Evolutionary conservation across 1,284 basidiomycete genomes (phyloP).

Genomic region (Paramarasmius palmivorus): DNA sequence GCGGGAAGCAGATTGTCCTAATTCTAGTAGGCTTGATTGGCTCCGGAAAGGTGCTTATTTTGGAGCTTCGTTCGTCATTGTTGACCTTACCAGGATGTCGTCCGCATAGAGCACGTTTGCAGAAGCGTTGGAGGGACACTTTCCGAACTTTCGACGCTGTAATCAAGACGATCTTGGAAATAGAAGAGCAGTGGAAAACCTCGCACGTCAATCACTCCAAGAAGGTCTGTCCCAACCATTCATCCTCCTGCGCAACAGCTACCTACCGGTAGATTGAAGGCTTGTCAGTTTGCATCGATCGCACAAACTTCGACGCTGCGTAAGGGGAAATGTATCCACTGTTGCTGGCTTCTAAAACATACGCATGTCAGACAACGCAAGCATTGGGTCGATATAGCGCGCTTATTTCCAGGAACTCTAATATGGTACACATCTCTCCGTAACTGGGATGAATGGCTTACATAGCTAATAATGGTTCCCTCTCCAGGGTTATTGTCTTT

Average conservation of each 20-base stretch:
- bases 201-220: slow-evolving; percentile 48
- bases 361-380: slow-evolving; percentile 53
- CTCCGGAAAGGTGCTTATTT: slow-evolving; percentile 59
- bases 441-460: too few species aligned
- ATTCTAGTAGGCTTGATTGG: slow-evolving; percentile 70
- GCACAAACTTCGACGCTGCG: slow-evolving; percentile 69
- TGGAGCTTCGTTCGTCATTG: not conserved
- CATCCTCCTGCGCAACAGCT: not conserved
- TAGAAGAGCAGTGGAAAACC: slow-evolving; percentile 56
- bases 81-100: not conserved
- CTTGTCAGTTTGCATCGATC: slow-evolving; percentile 69
- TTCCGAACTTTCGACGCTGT: slow-evolving; percentile 62
- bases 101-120: slow-evolving; percentile 66
- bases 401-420: slow-evolving; percentile 55
- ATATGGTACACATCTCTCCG: slow-evolving; percentile 36
- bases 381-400: slow-evolving; percentile 71
- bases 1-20: slow-evolving; percentile 47
- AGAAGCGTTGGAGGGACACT: slow-evolving; percentile 54
- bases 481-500: slow-evolving; percentile 58
- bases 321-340: slow-evolving; percentile 35
- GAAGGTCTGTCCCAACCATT: not conserved
- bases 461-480: too few species aligned
- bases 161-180: slow-evolving; percentile 69
- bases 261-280: too few species aligned
- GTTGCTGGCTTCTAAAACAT: not conserved